Base-by-base conservation (phyloP, 1,284 basidiomycete genomes). In the Ceratobasidium sp. region DNA sequence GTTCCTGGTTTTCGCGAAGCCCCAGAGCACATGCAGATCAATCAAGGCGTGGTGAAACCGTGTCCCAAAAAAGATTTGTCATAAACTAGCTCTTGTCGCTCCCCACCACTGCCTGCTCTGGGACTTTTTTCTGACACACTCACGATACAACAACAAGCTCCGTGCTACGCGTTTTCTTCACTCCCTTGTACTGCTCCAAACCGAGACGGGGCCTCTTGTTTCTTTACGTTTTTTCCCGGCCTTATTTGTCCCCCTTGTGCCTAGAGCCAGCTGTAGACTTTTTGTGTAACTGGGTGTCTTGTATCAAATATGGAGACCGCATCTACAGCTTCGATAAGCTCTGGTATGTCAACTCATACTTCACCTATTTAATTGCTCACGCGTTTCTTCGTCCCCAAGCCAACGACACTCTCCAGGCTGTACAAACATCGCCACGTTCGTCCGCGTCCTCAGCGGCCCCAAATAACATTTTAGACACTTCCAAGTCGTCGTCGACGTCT, bases 381-480 rank as follows among this genome's bases (percentile, higher is more conserved):
- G 23, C 14, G 28, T 53, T 28, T 53, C 23, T 23, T 39, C 36
- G 36, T 39, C 28, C 9, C 21, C 28, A 61, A 61, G 59, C 39
- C 28, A 64, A 48, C 28, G 61, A 50, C 21, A 53, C 26, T 34
- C 62, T 52, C 8, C 62, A 52, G 28, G 62, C 48, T 6, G 41
- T 26, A 18, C 59, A 61, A 30, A 28, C 48, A 34, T 65, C 62
- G 36, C 62, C 62, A 6, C 62, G 62, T 34, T 65, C 62, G 16
- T 65, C 62, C 18, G 48, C 62, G 3, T 65, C 62, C 23, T 65
- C 62, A 16, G 32, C 48, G 18, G 46, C 48, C n/a, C 62, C 14
- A n/a, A 43, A 61, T 30, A 45, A 52, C 14, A 32, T 39, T 36
- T 26, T 65, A 53, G 48, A 65, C 16, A 53, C 62, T 10, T 52